These are phyloP conservation scores for Helminthosporium solani DNA, from an alignment of 2,329 filamentous ascomycete species.

Conservation along the genomic window DNA sequence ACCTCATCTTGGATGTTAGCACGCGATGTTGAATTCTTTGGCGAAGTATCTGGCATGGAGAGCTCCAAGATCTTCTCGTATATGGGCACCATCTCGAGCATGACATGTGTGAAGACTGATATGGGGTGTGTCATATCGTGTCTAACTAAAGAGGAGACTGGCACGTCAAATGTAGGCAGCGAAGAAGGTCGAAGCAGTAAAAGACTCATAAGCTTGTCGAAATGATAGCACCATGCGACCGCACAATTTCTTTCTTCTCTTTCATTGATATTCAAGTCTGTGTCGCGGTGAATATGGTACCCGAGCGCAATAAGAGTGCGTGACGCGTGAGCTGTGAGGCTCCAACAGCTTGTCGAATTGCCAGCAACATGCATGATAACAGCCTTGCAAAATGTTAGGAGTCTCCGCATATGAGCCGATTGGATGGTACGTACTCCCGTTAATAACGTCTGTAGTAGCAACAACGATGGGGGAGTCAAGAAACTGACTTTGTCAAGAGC, in stretches of 20 bases:
- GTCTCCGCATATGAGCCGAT: background rate
- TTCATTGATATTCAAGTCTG: constrained; percentile 18
- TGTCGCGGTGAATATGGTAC: constrained; percentile 24
- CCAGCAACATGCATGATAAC: constrained; percentile 37
- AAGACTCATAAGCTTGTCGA: constrained; percentile 34
- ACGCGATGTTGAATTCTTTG: constrained; percentile 10
- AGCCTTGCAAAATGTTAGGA: constrained; percentile 12
- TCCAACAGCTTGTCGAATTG: constrained; percentile 36
- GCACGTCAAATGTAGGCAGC: constrained; percentile 28
- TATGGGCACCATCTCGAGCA: constrained; percentile 31
- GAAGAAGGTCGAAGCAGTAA: constrained; percentile 32
- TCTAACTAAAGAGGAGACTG: constrained; percentile 25
- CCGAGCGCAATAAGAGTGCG: constrained; percentile 34
- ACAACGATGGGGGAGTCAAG: constrained; percentile 26
- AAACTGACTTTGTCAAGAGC: constrained; percentile 32
- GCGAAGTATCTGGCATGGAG: constrained; percentile 17
- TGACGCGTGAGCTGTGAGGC: constrained; percentile 33
- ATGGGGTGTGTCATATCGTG: constrained; percentile 25
- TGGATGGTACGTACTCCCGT: constrained; percentile 26
- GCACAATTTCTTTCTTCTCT: constrained; percentile 29
- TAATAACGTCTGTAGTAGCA: constrained; percentile 32
- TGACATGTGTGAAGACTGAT: constrained; percentile 23
- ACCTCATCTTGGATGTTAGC: constrained; percentile 22
- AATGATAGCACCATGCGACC: constrained; percentile 33
- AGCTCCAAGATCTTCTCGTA: constrained; percentile 31